Evolutionary conservation across 2,329 filamentous ascomycete genomes (phyloP).

Genomic region (Colletotrichum cordylinicola): DNA sequence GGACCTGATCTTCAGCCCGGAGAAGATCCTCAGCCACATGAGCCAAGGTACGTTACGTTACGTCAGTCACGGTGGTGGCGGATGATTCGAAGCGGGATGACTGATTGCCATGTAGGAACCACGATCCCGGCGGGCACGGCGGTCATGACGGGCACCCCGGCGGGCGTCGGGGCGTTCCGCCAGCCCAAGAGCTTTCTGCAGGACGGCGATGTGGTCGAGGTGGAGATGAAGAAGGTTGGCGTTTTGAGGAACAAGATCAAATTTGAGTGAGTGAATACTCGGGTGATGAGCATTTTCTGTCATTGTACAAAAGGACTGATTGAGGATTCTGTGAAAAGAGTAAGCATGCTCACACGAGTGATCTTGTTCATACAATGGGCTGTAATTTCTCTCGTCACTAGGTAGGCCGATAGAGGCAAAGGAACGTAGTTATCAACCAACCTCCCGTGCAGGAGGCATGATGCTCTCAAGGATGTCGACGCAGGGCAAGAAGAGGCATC

Average conservation of each 20-base stretch:
- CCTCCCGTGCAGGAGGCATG: fast-evolving
- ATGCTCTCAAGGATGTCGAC: fast-evolving
- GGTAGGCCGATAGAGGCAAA: neutral
- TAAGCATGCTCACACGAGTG: neutral
- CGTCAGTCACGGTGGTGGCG: too few species aligned
- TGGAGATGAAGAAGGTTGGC: neutral
- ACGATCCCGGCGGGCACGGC: neutral
- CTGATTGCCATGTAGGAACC: neutral
- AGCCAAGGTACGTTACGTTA: neutral
- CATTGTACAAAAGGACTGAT: neutral
- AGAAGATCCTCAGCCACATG: neutral
- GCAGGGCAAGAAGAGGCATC: neutral
- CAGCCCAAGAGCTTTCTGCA: neutral
- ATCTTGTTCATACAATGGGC: neutral
- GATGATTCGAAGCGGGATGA: neutral
- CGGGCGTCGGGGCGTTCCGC: neutral
- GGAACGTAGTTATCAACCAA: neutral
- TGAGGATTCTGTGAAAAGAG: neutral
- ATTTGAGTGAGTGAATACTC: neutral
- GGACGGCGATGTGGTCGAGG: neutral
- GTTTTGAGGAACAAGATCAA: neutral
- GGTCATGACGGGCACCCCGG: neutral
- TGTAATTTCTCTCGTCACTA: neutral
- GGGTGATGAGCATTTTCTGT: neutral
- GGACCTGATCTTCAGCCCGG: neutral